Percentiles rank a stretch among this genome's conserved stretches.
Evolutionary conservation across 495 filamentous ascomycete genomes (phyloP).

Genomic region (Zalerion maritima): DNA sequence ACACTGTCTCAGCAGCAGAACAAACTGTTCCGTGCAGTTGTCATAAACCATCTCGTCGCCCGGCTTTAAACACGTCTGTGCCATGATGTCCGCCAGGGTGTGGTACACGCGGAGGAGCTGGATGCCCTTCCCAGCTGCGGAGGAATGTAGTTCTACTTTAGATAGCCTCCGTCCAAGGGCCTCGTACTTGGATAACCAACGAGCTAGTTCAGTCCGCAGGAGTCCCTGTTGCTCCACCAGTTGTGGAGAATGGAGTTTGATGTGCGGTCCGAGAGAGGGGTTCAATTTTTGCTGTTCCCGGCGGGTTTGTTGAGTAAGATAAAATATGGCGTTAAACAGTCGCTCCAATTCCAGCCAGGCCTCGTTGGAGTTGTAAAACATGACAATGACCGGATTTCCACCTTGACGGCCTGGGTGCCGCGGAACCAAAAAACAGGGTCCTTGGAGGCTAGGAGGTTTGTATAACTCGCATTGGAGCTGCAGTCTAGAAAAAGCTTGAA

Average conservation of each 20-base stretch:
- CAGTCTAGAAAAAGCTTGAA: slow-evolving; percentile 21
- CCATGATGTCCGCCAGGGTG: slow-evolving; percentile 33
- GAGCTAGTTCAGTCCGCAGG: slow-evolving; percentile 8
- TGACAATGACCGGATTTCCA: too few relatives aligned
- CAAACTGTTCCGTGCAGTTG: slow-evolving; percentile 22
- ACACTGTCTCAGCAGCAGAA: slow-evolving; percentile 17
- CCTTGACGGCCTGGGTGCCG: background rate
- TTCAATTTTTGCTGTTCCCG: background rate
- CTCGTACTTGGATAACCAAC: slow-evolving; percentile 13
- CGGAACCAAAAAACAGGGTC: slow-evolving; percentile 6
- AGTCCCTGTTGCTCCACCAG: slow-evolving; percentile 7
- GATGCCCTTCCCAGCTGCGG: slow-evolving; percentile 6
- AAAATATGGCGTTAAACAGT: slow-evolving; percentile 15
- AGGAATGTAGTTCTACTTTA: background rate
- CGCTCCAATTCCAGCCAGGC: slow-evolving; percentile 18
- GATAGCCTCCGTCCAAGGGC: slow-evolving; percentile 1
- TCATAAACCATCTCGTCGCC: slow-evolving; percentile 29
- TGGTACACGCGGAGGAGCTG: slow-evolving; percentile 28
- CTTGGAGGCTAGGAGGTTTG: slow-evolving; percentile 6
- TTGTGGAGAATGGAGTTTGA: slow-evolving; percentile 1
- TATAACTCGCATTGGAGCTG: slow-evolving; percentile 21
- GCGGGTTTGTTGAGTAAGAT: slow-evolving; percentile 12
- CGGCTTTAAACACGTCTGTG: slow-evolving; percentile 19
- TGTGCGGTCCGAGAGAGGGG: background rate
- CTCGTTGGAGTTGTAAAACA: too few relatives aligned